phyloP scores from a whole-genome alignment of 495 filamentous ascomycete genomes.

The Podospora comata region DNA sequence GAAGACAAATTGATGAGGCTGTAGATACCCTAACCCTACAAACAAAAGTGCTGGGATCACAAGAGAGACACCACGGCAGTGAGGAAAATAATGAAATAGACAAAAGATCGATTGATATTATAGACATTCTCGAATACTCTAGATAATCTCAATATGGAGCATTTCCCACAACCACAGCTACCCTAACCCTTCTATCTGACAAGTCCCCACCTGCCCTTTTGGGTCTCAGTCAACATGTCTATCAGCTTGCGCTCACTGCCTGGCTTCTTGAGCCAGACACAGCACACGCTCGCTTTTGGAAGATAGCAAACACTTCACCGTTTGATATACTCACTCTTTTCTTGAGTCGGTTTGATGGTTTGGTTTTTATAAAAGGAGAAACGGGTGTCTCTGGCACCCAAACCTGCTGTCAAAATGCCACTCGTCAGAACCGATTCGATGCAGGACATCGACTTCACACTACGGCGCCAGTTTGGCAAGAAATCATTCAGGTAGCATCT shows the following conservation, averaged over 20 bases:
- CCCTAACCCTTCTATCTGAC: background rate
- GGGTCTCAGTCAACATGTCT: background rate
- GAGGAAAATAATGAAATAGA: background rate
- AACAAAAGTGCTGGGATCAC: background rate
- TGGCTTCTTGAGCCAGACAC: background rate
- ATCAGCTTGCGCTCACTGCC: background rate
- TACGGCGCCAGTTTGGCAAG: slow-evolving; percentile 80
- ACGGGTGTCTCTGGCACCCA: background rate
- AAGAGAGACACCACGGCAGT: background rate
- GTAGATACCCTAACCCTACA: background rate
- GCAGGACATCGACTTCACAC: slow-evolving; percentile 78
- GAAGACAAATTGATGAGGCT: background rate
- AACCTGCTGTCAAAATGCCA: slow-evolving; percentile 33
- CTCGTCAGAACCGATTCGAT: slow-evolving; percentile 44
- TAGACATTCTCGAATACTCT: background rate
- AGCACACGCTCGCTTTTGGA: background rate
- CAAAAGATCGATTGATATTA: background rate
- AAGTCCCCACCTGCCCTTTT: background rate
- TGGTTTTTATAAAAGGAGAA: background rate
- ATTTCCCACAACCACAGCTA: background rate
- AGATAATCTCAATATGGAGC: background rate
- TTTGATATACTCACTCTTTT: background rate
- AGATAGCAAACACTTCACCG: background rate
- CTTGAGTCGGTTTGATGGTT: background rate
- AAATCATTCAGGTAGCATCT: slow-evolving; percentile 59